Percentiles rank a stretch among this genome's conserved stretches.
Evolutionary conservation across 1,139 yeast genomes (phyloP).

Genomic region (Zhuliangozyma blackwelliae): DNA sequence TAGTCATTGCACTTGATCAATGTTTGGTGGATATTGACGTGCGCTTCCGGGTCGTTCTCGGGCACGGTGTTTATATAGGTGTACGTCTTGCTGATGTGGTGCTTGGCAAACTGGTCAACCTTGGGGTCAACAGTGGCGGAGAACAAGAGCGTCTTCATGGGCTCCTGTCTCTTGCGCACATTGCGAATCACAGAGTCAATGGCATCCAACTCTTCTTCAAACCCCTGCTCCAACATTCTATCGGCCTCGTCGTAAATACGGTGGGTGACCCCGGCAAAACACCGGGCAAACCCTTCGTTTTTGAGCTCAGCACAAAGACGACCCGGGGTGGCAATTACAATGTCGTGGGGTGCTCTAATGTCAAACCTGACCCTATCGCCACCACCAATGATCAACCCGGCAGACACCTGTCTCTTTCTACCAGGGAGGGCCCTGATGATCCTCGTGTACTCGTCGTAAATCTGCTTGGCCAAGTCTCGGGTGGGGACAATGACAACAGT

Average conservation of each 20-base stretch:
- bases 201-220: constrained; percentile 55
- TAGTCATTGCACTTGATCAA: constrained; percentile 47
- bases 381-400: constrained; percentile 32
- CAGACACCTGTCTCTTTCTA: constrained; percentile 11
- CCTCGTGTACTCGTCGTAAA: constrained; percentile 60
- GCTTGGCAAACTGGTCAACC: constrained; percentile 62
- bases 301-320: constrained; percentile 63
- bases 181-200: constrained; percentile 47
- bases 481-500: constrained; percentile 85
- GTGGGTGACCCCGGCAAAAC: constrained; percentile 53
- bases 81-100: constrained; percentile 61
- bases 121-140: constrained; percentile 81
- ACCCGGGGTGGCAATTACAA: constrained; percentile 90
- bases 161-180: constrained; percentile 18
- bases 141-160: constrained; percentile 66
- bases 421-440: constrained; percentile 21
- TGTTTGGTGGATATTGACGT: constrained; percentile 71
- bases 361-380: constrained; percentile 28
- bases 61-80: constrained; percentile 74
- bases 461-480: constrained; percentile 87
- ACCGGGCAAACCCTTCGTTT: constrained; percentile 37
- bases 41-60: constrained; percentile 71
- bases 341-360: constrained; percentile 27
- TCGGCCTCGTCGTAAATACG: constrained; percentile 89
- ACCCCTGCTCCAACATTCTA: constrained; percentile 64